Conservation (phyloP, 148 eudicot species). For the Chenopodium berlandieri region DNA sequence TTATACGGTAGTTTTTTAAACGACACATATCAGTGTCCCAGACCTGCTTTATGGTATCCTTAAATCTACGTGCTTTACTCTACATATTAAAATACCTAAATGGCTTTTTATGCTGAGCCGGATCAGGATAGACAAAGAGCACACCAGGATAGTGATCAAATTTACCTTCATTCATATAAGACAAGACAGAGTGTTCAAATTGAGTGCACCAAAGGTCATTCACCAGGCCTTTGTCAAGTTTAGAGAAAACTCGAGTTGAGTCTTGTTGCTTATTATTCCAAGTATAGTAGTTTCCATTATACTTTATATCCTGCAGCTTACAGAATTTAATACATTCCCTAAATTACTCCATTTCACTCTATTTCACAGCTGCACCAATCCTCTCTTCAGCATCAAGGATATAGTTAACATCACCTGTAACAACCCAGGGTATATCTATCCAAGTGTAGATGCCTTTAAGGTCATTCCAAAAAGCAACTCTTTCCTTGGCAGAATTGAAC, state of each 20-base stretch:
- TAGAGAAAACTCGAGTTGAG: background rate
- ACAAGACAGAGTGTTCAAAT: background rate
- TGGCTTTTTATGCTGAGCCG: too few species aligned
- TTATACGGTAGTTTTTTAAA: too few species aligned
- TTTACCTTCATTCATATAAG: background rate
- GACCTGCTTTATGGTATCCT: too few species aligned
- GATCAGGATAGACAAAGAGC: too few species aligned
- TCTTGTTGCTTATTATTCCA: background rate
- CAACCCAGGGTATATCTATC: background rate
- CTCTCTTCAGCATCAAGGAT: background rate
- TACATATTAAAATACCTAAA: too few species aligned
- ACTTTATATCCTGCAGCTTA: background rate
- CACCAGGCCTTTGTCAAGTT: background rate
- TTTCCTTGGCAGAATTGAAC: background rate
- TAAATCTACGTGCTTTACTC: too few species aligned
- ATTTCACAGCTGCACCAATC: background rate
- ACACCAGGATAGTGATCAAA: background rate
- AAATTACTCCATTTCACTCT: background rate
- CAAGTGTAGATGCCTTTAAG: background rate
- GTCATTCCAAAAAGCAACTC: background rate
- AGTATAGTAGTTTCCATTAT: background rate
- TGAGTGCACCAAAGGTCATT: background rate
- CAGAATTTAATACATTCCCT: background rate
- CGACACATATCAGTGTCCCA: too few species aligned
- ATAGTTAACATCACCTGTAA: background rate